Base-by-base conservation (phyloP, 306 rosid genomes). In the Medicago lupulina region DNA sequence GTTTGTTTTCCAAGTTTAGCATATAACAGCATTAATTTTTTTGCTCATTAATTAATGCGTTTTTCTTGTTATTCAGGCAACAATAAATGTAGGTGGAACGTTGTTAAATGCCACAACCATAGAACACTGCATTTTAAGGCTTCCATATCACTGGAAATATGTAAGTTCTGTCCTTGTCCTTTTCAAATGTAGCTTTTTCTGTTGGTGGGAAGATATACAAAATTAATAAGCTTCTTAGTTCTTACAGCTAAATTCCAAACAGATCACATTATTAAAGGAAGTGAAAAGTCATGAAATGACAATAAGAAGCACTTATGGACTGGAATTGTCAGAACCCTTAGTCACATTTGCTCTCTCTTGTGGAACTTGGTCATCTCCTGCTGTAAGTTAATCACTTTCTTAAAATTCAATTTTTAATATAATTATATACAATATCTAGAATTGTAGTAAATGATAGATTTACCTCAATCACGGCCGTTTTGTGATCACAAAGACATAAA, bases 361-460 rank as follows among this genome's bases (percentile, higher is more conserved):
- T 84, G 99, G 99, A 78, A 95, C 97, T 76, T 92, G 93, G 97
- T 95, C 99, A 70, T 95, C 99, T 77, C 99, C 99, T 49, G 92
- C 93, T 75, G 99, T 95, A 92, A 89, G 97, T 89, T 80, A 62
- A 51, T 82, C 11, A 21, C 0, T 61, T 13, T 14, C 59, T 28
- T 62, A 50, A 31, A 40, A 44, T 54, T 50, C 60, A 53, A 16
- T 61, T 62, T 51, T 28, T 60, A 28, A 28, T 19, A 14, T n/a
- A n/a, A n/a, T n/a, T n/a, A n/a, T n/a, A n/a, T n/a, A n/a, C n/a
- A n/a, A n/a, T n/a, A n/a, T n/a, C n/a, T n/a, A n/a, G n/a, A n/a
- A n/a, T n/a, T n/a, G n/a, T n/a, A n/a, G n/a, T n/a, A n/a, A n/a
- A n/a, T n/a, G n/a, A n/a, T n/a, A n/a, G n/a, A n/a, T n/a, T n/a